Conservation (phyloP, 768 basidiomycete species). For the Heimioporus sp. region DNA sequence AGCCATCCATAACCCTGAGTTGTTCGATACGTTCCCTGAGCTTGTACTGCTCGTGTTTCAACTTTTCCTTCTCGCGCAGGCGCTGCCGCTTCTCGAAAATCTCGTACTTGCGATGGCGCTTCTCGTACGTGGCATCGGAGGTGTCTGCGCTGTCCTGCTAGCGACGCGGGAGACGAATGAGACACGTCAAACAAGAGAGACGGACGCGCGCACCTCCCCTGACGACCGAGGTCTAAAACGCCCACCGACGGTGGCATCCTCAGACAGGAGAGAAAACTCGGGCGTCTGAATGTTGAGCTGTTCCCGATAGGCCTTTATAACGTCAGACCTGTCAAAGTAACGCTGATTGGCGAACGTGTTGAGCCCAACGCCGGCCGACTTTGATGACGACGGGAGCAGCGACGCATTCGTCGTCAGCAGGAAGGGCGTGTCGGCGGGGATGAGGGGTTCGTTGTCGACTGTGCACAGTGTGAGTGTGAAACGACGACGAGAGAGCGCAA, state of each 20-base stretch:
- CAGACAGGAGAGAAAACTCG: slow-evolving; percentile 50
- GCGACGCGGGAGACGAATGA: slow-evolving; percentile 5
- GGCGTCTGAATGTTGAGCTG: slow-evolving; percentile 79
- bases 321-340: slow-evolving; percentile 78
- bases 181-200: neutral
- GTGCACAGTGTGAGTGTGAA: slow-evolving; percentile 19
- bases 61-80: slow-evolving; percentile 86
- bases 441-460: slow-evolving; percentile 73
- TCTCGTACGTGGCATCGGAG: slow-evolving; percentile 78
- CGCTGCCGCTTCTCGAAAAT: slow-evolving; percentile 83
- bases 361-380: slow-evolving; percentile 39
- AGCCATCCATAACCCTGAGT: slow-evolving; percentile 67
- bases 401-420: slow-evolving; percentile 71
- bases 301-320: slow-evolving; percentile 65
- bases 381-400: slow-evolving; percentile 42
- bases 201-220: slow-evolving; percentile 60
- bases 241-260: slow-evolving; percentile 56
- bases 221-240: slow-evolving; percentile 67
- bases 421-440: slow-evolving; percentile 65
- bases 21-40: slow-evolving; percentile 88
- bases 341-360: slow-evolving; percentile 63
- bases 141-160: slow-evolving; percentile 59
- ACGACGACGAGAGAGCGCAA: slow-evolving; percentile 3
- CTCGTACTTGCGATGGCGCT: slow-evolving; percentile 84
- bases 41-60: slow-evolving; percentile 90